Conservation (phyloP, 2,329 filamentous ascomycete species). For the Magnaporthiopsis poae region DNA sequence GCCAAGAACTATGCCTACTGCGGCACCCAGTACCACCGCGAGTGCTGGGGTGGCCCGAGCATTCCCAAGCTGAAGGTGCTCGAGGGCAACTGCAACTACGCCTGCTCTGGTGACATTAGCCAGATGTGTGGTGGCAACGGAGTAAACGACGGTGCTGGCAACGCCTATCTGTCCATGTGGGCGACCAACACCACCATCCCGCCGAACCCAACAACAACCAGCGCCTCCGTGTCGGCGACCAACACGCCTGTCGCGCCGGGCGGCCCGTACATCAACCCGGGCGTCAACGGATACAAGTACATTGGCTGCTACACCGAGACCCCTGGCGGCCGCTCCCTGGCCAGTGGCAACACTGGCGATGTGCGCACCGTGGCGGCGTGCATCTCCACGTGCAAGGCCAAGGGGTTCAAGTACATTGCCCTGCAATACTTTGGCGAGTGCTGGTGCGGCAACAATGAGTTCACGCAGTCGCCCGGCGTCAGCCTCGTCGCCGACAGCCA, state of each 20-base stretch:
- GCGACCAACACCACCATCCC: constrained; percentile 18
- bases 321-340: constrained; percentile 15
- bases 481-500: constrained; percentile 15
- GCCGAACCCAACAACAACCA: constrained; percentile 7
- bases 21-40: constrained; percentile 38
- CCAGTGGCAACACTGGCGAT: constrained; percentile 10
- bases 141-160: constrained; percentile 21
- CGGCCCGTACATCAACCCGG: constrained; percentile 26
- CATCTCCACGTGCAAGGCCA: constrained; percentile 12
- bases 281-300: constrained; percentile 21
- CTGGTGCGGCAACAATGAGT: constrained; percentile 11
- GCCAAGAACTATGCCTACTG: constrained; percentile 30
- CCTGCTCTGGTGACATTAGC: constrained; percentile 38
- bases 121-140: constrained; percentile 46
- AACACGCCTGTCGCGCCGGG: constrained; percentile 10
- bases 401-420: constrained; percentile 21
- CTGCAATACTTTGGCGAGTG: constrained; percentile 23
- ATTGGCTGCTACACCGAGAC: constrained; percentile 27
- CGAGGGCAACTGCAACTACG: constrained; percentile 40
- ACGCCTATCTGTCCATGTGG: constrained; percentile 39
- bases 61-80: constrained; percentile 34
- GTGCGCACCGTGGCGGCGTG: constrained; percentile 18
- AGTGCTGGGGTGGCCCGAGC: constrained; percentile 45
- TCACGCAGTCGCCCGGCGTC: constrained; percentile 14
- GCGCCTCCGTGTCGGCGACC: background rate